Percentiles rank a stretch among this genome's conserved stretches.
Conservation (phyloP, 345 rosid species). For the Aethionema arabicum region DNA sequence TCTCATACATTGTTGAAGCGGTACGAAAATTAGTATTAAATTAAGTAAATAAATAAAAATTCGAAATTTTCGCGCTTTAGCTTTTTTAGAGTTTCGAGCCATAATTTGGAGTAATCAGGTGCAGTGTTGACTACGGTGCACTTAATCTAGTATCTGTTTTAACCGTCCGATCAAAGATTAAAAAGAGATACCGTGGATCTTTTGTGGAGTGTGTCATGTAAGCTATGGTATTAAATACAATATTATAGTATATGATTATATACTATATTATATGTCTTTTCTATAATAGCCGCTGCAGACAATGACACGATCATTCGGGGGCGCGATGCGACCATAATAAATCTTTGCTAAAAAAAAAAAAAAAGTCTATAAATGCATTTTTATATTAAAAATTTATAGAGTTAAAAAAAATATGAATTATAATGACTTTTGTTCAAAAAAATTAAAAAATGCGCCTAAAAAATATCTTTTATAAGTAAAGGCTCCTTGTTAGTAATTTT, state of each 20-base stretch:
- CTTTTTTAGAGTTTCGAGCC: constrained; percentile 7
- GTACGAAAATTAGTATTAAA: not conserved
- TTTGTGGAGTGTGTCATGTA: constrained; percentile 34
- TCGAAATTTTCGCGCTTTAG: constrained; percentile 43
- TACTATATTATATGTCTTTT: not conserved
- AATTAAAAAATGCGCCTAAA: too few relatives aligned
- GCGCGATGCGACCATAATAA: not conserved
- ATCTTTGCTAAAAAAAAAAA: not conserved
- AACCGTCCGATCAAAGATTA: constrained; percentile 27
- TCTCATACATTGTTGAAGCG: constrained; percentile 25
- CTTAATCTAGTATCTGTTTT: not conserved
- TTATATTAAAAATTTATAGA: too few relatives aligned
- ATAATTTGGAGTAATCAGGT: constrained; percentile 9
- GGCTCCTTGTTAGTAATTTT: too few relatives aligned
- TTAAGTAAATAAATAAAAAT: constrained; percentile 7
- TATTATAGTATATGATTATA: not conserved
- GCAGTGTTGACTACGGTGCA: not conserved
- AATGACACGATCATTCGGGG: not conserved
- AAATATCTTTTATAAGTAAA: too few relatives aligned
- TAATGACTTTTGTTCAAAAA: too few relatives aligned
- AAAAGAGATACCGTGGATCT: constrained; percentile 10
- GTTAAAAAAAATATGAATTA: too few relatives aligned
- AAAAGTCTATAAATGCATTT: constrained; percentile 15
- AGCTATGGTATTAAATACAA: constrained; percentile 27
- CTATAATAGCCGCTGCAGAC: not conserved